Evolutionary conservation across 1,139 yeast genomes (phyloP), one percentile per base, ranked within the genome.

Genomic region (Yamadazyma pseudoaaseri): DNA sequence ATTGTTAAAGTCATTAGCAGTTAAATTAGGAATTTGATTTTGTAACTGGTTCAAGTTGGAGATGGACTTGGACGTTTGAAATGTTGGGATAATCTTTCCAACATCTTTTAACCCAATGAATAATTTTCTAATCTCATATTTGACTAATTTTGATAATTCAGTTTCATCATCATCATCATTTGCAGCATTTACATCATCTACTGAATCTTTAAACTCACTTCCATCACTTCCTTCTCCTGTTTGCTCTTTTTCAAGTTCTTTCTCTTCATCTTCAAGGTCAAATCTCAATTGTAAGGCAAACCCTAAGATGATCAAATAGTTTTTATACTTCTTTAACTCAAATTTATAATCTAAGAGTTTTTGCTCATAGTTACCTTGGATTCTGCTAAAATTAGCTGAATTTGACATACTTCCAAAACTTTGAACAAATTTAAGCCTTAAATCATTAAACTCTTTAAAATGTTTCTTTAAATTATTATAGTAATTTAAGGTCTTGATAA

Each of bases 271-370:
- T 41, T 67, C 70, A 38, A 66, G 54, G 37, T 68, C 72, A 39
- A 68, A 66, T 41, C 75, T 60, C 39, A 73, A 58, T 42, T 67
- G 71, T 39, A 74, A 63, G 1, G 75, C 79, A 46, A 64, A 65
- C 6, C 73, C 76, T 32, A 74, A 60, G 30, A 67, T 63, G 30
- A 64, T 56, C 30, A 73, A 57, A 51, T 75, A 75, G 41, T 57
- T 59, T 52, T 66, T 72, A 50, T 72, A 73, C 49, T 70, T 65
- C 36, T 58, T 53, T 43, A 71, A 53, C 39, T 74, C 79, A 25
- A 52, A 48, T 45, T 65, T 69, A 46, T 74, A 67, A 38, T 70
- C 73, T 29, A 54, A 55, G 14, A 63, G 49, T 44, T 67, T 70
- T 30, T 54, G 51, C 25, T 67, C 68, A 47, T 59, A 73, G 51